A percentile compares a stretch with the other conserved stretches of the same genome.
Conservation (phyloP, 441 rosid species). For the Lepidium campestre region DNA sequence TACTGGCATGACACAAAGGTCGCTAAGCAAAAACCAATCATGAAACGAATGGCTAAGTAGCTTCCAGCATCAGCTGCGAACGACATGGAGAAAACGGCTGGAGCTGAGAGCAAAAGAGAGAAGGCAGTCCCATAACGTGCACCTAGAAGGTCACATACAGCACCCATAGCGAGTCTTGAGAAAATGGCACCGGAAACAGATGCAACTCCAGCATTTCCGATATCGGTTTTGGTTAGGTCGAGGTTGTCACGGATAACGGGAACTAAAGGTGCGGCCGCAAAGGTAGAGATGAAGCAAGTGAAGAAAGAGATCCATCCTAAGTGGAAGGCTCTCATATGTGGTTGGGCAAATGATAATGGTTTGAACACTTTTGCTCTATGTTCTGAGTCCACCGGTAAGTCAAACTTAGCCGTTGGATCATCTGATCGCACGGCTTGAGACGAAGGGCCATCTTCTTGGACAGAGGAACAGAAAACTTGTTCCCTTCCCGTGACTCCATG, state of each 20-base stretch:
- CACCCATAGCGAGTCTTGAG: slow-evolving; percentile 45
- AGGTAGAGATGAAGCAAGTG: slow-evolving; percentile 45
- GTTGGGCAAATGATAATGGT: slow-evolving; percentile 37
- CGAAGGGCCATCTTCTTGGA: neutral
- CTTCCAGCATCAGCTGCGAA: slow-evolving; percentile 34
- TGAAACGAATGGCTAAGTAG: slow-evolving; percentile 37
- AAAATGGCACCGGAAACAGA: slow-evolving; percentile 41
- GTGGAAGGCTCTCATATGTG: slow-evolving; percentile 43
- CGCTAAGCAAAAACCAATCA: slow-evolving; percentile 41
- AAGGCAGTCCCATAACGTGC: slow-evolving; percentile 39
- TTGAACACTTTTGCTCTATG: slow-evolving; percentile 40
- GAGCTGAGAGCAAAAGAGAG: slow-evolving; percentile 32
- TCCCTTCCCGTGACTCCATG: slow-evolving; percentile 26
- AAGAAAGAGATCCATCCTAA: slow-evolving; percentile 48
- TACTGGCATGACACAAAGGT: slow-evolving; percentile 42
- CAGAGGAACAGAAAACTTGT: slow-evolving; percentile 19
- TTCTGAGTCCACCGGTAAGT: slow-evolving; percentile 37
- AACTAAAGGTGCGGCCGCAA: slow-evolving; percentile 44
- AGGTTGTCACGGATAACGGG: slow-evolving; percentile 44
- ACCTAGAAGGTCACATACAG: slow-evolving; percentile 38
- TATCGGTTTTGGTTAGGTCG: slow-evolving; percentile 31
- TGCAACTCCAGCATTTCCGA: slow-evolving; percentile 42
- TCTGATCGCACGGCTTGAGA: slow-evolving; percentile 8
- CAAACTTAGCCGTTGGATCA: slow-evolving; percentile 28
- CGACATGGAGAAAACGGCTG: slow-evolving; percentile 38